Evolutionary conservation across 2,329 filamentous ascomycete genomes (phyloP).

Genomic region (Penicillium sp.): DNA sequence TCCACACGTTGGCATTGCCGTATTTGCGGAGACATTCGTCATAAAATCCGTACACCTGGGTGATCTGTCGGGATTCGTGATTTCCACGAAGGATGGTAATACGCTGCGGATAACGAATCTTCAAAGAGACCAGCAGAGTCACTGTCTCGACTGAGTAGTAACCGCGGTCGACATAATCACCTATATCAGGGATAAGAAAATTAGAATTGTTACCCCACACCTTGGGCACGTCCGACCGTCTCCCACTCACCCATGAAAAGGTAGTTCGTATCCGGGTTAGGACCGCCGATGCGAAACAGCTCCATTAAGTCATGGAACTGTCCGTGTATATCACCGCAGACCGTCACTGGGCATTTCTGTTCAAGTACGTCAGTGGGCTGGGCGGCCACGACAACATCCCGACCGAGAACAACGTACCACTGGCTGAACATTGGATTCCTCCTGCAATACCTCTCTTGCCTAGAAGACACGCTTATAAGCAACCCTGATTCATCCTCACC

Average conservation of each 20-base stretch:
- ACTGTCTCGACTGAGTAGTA: conserved; percentile 99
- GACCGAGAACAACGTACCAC: conserved; percentile 63
- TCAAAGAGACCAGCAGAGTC: conserved; percentile 90
- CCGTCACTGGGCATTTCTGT: conserved; percentile 96
- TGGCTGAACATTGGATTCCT: conserved; percentile 97
- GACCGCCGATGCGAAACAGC: conserved; percentile 97
- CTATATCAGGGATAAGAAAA: conserved; percentile 44
- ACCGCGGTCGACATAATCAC: conserved; percentile 96
- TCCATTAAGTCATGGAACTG: conserved; percentile 99
- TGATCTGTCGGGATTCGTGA: conserved; percentile 98
- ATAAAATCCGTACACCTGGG: conserved; percentile 98
- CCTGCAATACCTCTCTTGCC: conserved; percentile 93
- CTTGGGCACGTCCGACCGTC: conserved; percentile 12
- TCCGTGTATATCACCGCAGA: conserved; percentile 98
- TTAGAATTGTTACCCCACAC: conserved; percentile 11
- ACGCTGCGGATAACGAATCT: conserved; percentile 95
- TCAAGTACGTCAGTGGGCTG: conserved; percentile 21
- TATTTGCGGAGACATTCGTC: conserved; percentile 99
- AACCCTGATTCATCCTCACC: conserved; percentile 16
- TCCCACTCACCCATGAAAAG: conserved; percentile 84
- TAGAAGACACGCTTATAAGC: conserved; percentile 39
- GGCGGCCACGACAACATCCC: conserved; percentile 7
- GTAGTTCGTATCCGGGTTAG: conserved; percentile 98
- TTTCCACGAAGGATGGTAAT: conserved; percentile 98
- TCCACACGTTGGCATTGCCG: conserved; percentile 98